phyloP scores from a whole-genome alignment of 2,329 filamentous ascomycete species.

The Hymenoscyphus repandus region DNA sequence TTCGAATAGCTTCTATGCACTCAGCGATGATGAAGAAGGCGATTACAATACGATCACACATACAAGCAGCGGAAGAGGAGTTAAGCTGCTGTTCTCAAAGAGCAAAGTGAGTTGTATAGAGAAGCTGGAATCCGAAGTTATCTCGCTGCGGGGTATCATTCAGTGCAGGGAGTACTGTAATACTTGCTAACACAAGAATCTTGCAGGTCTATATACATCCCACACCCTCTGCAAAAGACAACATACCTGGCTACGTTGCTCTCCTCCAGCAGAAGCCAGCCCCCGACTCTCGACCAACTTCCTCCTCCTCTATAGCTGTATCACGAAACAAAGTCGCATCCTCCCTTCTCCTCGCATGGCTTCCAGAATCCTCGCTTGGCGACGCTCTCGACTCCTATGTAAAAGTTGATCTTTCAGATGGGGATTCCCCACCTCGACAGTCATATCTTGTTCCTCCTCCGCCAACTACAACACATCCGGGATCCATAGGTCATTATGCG shows the following conservation, averaged over 20 bases:
- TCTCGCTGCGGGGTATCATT: background rate
- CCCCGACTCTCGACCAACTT: slow-evolving; percentile 26
- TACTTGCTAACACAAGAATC: slow-evolving; percentile 17
- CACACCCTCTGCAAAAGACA: slow-evolving; percentile 87
- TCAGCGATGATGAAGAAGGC: slow-evolving; percentile 94
- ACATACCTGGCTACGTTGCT: slow-evolving; percentile 89
- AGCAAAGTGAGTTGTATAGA: slow-evolving; percentile 65
- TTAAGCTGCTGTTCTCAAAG: slow-evolving; percentile 92
- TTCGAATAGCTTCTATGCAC: slow-evolving; percentile 83
- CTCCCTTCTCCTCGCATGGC: slow-evolving; percentile 84
- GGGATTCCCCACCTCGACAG: slow-evolving; percentile 74
- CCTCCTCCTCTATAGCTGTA: slow-evolving; percentile 37
- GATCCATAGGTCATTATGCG: slow-evolving; percentile 72
- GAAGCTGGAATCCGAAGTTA: background rate
- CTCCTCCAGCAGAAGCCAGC: slow-evolving; percentile 80
- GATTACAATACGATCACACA: slow-evolving; percentile 93
- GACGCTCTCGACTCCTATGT: slow-evolving; percentile 85
- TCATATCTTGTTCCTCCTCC: slow-evolving; percentile 88
- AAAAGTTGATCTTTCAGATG: slow-evolving; percentile 86
- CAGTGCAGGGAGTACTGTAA: slow-evolving; percentile 12
- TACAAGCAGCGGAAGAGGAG: slow-evolving; percentile 68
- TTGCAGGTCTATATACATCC: slow-evolving; percentile 89
- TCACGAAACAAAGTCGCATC: slow-evolving; percentile 50
- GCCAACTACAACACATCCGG: slow-evolving; percentile 74
- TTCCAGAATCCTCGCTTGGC: slow-evolving; percentile 83